Evolutionary conservation across 306 rosid genomes (phyloP).

Genomic region (Fragaria vesca): DNA sequence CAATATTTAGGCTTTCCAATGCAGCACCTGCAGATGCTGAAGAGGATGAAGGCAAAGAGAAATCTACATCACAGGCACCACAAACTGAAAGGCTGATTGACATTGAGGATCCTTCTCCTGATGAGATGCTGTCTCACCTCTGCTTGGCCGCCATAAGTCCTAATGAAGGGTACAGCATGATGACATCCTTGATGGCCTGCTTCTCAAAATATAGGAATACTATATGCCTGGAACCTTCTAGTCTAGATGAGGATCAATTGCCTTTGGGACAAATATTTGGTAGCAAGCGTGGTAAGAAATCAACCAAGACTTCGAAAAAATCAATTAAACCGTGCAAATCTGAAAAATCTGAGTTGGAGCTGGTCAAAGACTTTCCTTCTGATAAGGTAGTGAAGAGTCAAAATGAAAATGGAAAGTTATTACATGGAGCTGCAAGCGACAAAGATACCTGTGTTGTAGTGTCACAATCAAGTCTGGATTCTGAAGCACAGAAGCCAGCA

Average conservation of each 20-base stretch:
- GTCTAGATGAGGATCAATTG: constrained; percentile 30
- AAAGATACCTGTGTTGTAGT: not conserved
- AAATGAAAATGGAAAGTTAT: constrained; percentile 22
- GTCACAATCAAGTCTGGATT: not conserved
- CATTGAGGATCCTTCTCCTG: constrained; percentile 29
- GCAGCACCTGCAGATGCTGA: constrained; percentile 20
- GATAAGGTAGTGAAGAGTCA: constrained; percentile 49
- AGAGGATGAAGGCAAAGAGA: constrained; percentile 12
- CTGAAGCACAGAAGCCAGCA: not conserved
- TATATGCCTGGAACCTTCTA: constrained; percentile 26
- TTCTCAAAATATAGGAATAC: constrained; percentile 47
- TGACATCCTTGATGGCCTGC: constrained; percentile 29
- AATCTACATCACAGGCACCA: constrained; percentile 19
- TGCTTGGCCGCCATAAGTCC: constrained; percentile 52
- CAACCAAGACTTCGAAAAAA: constrained; percentile 23
- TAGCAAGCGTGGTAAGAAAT: constrained; percentile 32
- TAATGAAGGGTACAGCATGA: constrained; percentile 23
- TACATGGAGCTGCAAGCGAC: not conserved
- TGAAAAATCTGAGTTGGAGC: constrained; percentile 32
- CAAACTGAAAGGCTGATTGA: constrained; percentile 18
- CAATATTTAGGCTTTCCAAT: constrained; percentile 35
- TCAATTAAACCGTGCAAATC: constrained; percentile 14
- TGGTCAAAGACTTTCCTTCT: constrained; percentile 56
- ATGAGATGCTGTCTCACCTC: constrained; percentile 48
- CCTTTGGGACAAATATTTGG: constrained; percentile 35